phyloP scores from a whole-genome alignment of 768 basidiomycete species.

The Xerocomus brunneocitrinus region DNA sequence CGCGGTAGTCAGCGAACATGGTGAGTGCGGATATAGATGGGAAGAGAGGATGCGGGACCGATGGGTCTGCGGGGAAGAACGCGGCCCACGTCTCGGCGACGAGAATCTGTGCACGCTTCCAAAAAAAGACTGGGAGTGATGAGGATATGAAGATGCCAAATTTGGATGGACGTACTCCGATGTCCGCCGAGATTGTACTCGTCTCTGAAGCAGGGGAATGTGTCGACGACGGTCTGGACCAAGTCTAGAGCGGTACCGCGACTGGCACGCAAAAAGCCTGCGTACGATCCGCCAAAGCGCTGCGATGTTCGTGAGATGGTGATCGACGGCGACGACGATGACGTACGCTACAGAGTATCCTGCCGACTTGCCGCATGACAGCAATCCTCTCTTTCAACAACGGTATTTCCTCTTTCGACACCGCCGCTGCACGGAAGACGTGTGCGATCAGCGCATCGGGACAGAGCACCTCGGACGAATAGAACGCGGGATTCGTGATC shows the following conservation, averaged over 20 bases:
- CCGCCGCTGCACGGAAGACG: slow-evolving; percentile 59
- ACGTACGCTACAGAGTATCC: slow-evolving; percentile 63
- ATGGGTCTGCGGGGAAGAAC: slow-evolving; percentile 59
- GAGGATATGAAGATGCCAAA: background rate
- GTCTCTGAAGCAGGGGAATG: slow-evolving; percentile 76
- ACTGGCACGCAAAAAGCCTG: slow-evolving; percentile 53
- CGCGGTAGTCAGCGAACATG: slow-evolving; percentile 93
- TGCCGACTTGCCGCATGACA: slow-evolving; percentile 75
- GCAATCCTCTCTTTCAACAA: slow-evolving; percentile 65
- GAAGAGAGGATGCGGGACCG: slow-evolving; percentile 65
- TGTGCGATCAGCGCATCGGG: slow-evolving; percentile 65
- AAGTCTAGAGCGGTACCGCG: slow-evolving; percentile 68
- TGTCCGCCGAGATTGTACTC: slow-evolving; percentile 53
- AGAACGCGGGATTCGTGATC: slow-evolving; percentile 75
- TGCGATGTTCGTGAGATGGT: slow-evolving; percentile 24
- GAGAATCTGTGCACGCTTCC: slow-evolving; percentile 90
- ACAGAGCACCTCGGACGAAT: slow-evolving; percentile 63
- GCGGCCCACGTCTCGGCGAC: slow-evolving; percentile 92
- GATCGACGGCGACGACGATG: slow-evolving; percentile 8
- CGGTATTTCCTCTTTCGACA: slow-evolving; percentile 62
- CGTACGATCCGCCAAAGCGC: slow-evolving; percentile 69
- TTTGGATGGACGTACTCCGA: slow-evolving; percentile 43
- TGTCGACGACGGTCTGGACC: slow-evolving; percentile 62
- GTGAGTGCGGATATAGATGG: slow-evolving; percentile 68
- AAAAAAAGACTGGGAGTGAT: slow-evolving; percentile 57